A percentile compares a stretch with the other conserved stretches of the same genome.
Conservation (phyloP, 352 stramenopile genomes). For the Albugo laibachii region DNA sequence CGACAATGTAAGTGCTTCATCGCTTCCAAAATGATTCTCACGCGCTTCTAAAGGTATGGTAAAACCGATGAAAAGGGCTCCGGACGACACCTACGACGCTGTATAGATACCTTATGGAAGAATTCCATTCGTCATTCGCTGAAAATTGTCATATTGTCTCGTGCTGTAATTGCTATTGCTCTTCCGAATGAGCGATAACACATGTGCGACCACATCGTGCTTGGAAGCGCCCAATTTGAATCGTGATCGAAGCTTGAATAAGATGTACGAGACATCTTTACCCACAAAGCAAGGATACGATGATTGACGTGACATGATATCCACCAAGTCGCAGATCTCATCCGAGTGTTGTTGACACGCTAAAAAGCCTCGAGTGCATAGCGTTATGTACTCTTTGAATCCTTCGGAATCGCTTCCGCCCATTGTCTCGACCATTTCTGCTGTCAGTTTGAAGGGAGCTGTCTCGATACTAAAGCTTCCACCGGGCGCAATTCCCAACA, state of each 20-base stretch:
- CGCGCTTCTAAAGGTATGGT: slow-evolving; percentile 19
- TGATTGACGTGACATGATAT: slow-evolving; percentile 91
- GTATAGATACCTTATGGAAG: slow-evolving; percentile 23
- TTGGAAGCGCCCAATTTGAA: slow-evolving; percentile 79
- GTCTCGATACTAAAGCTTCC: slow-evolving; percentile 98
- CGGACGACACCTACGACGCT: too few species aligned
- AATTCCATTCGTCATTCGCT: slow-evolving; percentile 89
- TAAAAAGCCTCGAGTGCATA: slow-evolving; percentile 94
- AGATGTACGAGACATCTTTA: slow-evolving; percentile 68
- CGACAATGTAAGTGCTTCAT: slow-evolving; percentile 28
- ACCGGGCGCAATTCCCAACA: slow-evolving; percentile 95
- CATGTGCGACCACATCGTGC: slow-evolving; percentile 79
- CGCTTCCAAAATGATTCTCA: neutral
- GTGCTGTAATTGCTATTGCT: slow-evolving; percentile 88
- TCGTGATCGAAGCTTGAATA: slow-evolving; percentile 66
- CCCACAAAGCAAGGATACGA: slow-evolving; percentile 92
- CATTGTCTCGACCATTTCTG: slow-evolving; percentile 97
- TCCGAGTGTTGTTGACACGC: slow-evolving; percentile 89
- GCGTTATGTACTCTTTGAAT: slow-evolving; percentile 94
- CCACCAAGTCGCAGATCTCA: slow-evolving; percentile 92
- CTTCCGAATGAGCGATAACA: slow-evolving; percentile 79
- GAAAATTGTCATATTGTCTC: slow-evolving; percentile 87
- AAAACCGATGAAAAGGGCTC: slow-evolving; percentile 12
- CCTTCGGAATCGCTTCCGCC: slow-evolving; percentile 75
- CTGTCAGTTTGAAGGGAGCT: slow-evolving; percentile 98